A percentile compares a stretch with the other conserved stretches of the same genome.
These are phyloP conservation scores for Gilbertella persicaria DNA, from an alignment of 371 early-diverging fungal species.

Conservation along the genomic window DNA sequence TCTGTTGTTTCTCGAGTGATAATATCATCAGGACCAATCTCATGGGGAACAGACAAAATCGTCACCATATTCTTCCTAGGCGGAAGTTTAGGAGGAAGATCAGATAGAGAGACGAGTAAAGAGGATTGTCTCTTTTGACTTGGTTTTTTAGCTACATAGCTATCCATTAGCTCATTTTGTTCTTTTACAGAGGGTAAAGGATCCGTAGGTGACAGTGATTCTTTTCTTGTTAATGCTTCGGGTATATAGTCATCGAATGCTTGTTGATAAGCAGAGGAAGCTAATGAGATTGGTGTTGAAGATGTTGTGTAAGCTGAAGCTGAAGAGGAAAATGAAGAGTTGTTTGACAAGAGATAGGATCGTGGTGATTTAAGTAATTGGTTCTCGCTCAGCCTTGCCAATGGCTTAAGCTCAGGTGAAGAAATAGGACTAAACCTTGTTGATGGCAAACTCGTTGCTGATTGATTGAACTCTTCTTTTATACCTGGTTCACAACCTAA, in stretches of 20 bases:
- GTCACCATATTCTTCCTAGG: not conserved
- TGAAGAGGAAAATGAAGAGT: too few species aligned
- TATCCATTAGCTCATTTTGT: not conserved
- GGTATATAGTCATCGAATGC: constrained; percentile 7
- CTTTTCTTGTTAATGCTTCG: not conserved
- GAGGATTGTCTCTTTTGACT: too few species aligned
- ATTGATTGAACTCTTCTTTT: too few species aligned
- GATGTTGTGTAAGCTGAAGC: too few species aligned
- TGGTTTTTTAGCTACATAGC: too few species aligned
- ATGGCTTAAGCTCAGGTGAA: not conserved
- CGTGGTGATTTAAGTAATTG: not conserved
- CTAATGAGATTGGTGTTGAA: not conserved
- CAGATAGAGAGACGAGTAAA: too few species aligned
- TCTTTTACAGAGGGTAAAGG: not conserved
- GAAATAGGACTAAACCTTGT: not conserved
- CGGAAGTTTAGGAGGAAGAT: too few species aligned
- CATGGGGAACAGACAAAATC: constrained; percentile 12
- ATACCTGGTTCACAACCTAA: too few species aligned
- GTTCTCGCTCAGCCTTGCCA: not conserved
- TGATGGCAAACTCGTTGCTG: not conserved
- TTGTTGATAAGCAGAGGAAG: not conserved
- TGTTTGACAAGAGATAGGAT: not conserved
- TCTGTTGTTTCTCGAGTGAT: not conserved
- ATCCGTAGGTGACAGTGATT: not conserved
- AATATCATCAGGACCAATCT: constrained; percentile 20